Base-by-base conservation (phyloP, 495 filamentous ascomycete species). In the Astrocystis sublimbata region DNA sequence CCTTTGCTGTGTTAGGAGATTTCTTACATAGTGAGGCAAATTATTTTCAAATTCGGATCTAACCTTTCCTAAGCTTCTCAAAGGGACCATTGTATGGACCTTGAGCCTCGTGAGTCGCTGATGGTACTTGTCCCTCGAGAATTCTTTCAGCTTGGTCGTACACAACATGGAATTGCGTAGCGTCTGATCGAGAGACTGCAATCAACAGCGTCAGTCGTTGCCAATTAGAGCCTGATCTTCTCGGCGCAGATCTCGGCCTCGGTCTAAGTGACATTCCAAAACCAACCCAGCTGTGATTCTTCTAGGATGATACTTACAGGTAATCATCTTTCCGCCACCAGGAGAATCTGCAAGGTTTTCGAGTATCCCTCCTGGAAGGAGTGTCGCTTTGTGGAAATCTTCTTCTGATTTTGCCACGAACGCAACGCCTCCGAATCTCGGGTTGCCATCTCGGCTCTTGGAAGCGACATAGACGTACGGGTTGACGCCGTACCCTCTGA, bases 301-400 rank as follows among this genome's bases (percentile, higher is more conserved):
- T n/a, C n/a, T n/a, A n/a, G 13, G 17, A 26, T 8, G 26, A 28
- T 49, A 23, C 46, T 49, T 49, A 49, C 46, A 58, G 0, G 79
- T 78, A 8, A 83, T 68, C 30, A 75, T 53, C 49, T 76, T 66
- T 24, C 80, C 80, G 9, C 80, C 81, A 0, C 80, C 80, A 1
- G 79, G 80, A 0, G 78, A 76, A 53, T 71, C 68, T n/a, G 17
- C 53, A 24, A 66, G 60, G 12, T 33, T 50, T 8, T 28, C 28
- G 9, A 51, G 36, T 1, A 24, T 52, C 7, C 60, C 64, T 7
- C 69, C 70, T 2, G 72, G 69, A 0, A 75, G 57, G n/a, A 42
- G 59, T 2, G 61, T 50, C 8, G 68, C 60, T 38, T 68, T 60
- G 50, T 80, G 71, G 36, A 83, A 70, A 33, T 83, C 79, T 31